Percentiles rank a stretch among this genome's conserved stretches.
phyloP scores from a whole-genome alignment of 2,329 filamentous ascomycete species.

The Escovopsis sp. region DNA sequence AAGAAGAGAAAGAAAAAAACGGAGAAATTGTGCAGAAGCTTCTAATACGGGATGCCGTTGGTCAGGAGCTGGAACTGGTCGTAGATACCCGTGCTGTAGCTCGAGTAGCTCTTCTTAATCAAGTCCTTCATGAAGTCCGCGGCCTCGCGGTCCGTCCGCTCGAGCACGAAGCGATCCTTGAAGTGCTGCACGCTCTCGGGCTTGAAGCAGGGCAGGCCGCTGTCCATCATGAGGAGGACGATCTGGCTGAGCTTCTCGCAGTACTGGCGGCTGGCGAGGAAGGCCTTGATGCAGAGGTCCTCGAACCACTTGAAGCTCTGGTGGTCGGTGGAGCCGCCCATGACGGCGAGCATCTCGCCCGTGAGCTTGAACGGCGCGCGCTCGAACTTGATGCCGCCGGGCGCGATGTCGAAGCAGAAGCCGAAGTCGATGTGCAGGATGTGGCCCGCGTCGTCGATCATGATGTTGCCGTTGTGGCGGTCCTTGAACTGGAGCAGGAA shows the following conservation, averaged over 20 bases:
- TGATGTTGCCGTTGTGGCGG: conserved; percentile 98
- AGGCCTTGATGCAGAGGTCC: conserved; percentile 89
- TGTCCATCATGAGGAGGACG: conserved; percentile 90
- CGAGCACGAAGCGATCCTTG: conserved; percentile 79
- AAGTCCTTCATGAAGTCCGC: conserved; percentile 87
- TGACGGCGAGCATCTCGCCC: conserved; percentile 95
- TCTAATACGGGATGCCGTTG: conserved; percentile 87
- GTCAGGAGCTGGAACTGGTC: conserved; percentile 96
- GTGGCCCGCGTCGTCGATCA: conserved; percentile 94
- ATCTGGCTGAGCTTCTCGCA: conserved; percentile 81
- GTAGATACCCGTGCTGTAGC: conserved; percentile 85
- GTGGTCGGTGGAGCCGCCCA: conserved; percentile 74
- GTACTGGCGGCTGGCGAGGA: conserved; percentile 75
- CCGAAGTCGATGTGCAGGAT: conserved; percentile 98
- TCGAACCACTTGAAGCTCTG: conserved; percentile 94
- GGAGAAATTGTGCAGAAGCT: background rate
- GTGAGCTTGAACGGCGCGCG: conserved; percentile 97
- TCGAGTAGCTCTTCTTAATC: conserved; percentile 79
- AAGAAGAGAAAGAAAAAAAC: background rate
- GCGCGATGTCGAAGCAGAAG: conserved; percentile 98
- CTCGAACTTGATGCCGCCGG: conserved; percentile 94
- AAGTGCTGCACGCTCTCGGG: conserved; percentile 90
- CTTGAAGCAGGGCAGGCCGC: conserved; percentile 93
- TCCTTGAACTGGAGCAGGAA: conserved; percentile 98
- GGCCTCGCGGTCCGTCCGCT: conserved; percentile 82